Conservation (phyloP, 768 basidiomycete genomes). For the Termitomyces sp. region DNA sequence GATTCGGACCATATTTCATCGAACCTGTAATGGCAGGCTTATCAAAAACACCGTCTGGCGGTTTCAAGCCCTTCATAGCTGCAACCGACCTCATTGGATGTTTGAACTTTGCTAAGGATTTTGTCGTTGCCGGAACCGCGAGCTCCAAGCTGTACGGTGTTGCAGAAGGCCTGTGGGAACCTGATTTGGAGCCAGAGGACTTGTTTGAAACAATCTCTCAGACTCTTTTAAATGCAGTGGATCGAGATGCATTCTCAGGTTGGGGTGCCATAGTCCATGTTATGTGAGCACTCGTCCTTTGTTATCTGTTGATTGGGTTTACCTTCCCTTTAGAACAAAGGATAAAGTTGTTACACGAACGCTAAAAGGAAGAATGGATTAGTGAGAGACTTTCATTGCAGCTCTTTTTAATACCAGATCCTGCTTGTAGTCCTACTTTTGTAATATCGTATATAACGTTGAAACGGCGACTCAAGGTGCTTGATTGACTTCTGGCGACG, state of each 20-base stretch:
- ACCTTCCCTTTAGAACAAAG: conserved; percentile 46
- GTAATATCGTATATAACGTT: background rate
- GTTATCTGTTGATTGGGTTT: background rate
- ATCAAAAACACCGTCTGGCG: conserved; percentile 64
- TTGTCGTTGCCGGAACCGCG: conserved; percentile 93
- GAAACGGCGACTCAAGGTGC: background rate
- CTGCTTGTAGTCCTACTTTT: conserved; percentile 4
- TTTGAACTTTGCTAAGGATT: conserved; percentile 92
- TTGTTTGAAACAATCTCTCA: conserved; percentile 98
- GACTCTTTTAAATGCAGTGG: conserved; percentile 90
- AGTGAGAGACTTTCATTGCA: conserved; percentile 13
- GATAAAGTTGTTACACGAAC: conserved; percentile 78
- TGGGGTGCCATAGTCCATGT: conserved; percentile 96
- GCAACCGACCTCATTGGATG: conserved; percentile 93
- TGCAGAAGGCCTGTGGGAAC: conserved; percentile 98
- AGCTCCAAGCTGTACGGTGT: conserved; percentile 92
- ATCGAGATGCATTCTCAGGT: conserved; percentile 94
- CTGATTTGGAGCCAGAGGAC: conserved; percentile 92
- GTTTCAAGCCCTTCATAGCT: conserved; percentile 88
- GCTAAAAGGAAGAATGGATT: conserved; percentile 92
- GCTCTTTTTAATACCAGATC: background rate
- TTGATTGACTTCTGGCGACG: no score
- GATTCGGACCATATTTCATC: conserved; percentile 95
- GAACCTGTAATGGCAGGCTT: conserved; percentile 96
- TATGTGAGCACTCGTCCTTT: conserved; percentile 58